These are phyloP conservation scores for Cucumis cinereus DNA, from an alignment of 306 rosid genomes.

Conservation along the genomic window DNA sequence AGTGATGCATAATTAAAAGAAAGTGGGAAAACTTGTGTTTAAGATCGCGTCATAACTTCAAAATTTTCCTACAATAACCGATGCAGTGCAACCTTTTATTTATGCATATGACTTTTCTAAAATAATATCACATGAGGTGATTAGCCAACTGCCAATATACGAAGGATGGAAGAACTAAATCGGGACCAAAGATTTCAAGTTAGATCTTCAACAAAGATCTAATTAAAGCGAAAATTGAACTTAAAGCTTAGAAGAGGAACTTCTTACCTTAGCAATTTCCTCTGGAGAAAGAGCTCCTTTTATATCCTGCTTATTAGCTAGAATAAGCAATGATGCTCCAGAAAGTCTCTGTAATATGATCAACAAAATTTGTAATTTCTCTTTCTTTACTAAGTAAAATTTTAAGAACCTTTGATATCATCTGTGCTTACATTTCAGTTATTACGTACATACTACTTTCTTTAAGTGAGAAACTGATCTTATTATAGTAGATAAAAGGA, in stretches of 20 bases:
- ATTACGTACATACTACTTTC: not conserved
- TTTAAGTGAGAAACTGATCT: not conserved
- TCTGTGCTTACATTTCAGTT: not conserved
- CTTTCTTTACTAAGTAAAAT: not conserved
- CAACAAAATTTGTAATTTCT: not conserved
- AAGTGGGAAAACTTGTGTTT: not conserved
- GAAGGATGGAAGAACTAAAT: not conserved
- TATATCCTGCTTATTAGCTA: slow-evolving; percentile 90
- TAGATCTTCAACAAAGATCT: no score
- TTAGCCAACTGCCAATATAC: not conserved
- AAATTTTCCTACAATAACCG: not conserved
- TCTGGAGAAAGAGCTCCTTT: slow-evolving; percentile 67
- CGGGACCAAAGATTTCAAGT: not conserved
- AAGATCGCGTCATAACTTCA: not conserved
- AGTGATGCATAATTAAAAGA: not conserved
- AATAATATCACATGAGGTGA: not conserved
- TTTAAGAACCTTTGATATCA: not conserved
- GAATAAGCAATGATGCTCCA: slow-evolving; percentile 71
- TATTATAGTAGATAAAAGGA: not conserved
- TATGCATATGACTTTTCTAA: not conserved
- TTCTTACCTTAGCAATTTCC: slow-evolving; percentile 61
- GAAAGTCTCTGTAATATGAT: slow-evolving; percentile 54
- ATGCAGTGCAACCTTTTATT: not conserved
- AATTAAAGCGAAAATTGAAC: not conserved
- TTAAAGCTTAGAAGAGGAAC: not conserved